Evolutionary conservation across 768 basidiomycete genomes (phyloP), one percentile per base, ranked within the genome.

Genomic region (Suillus hirtellus): DNA sequence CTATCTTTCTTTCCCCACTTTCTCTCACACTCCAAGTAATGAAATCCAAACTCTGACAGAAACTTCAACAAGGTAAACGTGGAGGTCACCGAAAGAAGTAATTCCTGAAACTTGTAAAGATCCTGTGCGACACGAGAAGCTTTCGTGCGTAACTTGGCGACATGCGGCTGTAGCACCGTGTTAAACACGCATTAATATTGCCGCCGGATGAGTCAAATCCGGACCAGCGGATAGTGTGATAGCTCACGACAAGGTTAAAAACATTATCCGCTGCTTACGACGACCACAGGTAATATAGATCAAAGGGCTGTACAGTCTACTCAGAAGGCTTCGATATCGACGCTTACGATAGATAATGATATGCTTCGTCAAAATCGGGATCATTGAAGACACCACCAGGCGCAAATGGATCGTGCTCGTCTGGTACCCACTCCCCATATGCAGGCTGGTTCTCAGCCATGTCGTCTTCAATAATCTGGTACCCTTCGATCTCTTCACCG

Each of bases 321-420:
- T 10, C 27, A 31, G 50, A 52, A 58, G 42, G 31, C 31, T 31
- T 31, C 35, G 61, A 21, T 2, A 14, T 31, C 43, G 61, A 21
- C 1, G n/a, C 40, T 2, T 58, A 58, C 19, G 40, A 42, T 27
- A 58, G 10, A 17, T 12, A 19, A 42, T 7, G 2, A 66, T 72
- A 75, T 37, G 63, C 67, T 17, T 69, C 71, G 67, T 79, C 78
- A 52, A 78, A 79, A 15, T 68, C 65, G 6, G 75, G 73, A 64
- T 79, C 78, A 60, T 79, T 75, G 59, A 79, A 78, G 3, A 62
- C 72, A 8, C 78, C 78, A 46, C 78, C 79, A 53, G 67, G 67
- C 46, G 64, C 63, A 65, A 73, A 78, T 38, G 77, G 71, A 35
- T 66, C 63, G 15, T 55, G 65, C 21, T 63, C 63, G 0, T 66